Base-by-base conservation (phyloP, 2,329 filamentous ascomycete species). In the Pseudocercospora cruenta region DNA sequence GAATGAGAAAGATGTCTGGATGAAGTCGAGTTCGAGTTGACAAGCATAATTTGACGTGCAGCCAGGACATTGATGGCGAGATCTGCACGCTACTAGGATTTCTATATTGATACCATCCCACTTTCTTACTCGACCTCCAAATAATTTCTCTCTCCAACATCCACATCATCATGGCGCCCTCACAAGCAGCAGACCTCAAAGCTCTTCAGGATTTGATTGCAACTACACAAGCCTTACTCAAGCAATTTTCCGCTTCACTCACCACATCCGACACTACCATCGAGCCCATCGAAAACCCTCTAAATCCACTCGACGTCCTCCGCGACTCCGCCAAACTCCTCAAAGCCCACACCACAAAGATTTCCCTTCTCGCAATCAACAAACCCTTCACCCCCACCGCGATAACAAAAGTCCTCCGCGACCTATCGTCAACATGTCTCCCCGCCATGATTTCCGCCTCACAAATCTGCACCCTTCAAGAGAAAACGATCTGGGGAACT, bases 281-380 rank as follows among this genome's bases (percentile, higher is more conserved):
- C 5, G 49, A 69, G 12, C 67, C 67, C 8, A 64, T 78, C 71
- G 57, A 72, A 67, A 62, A 79, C 75, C 70, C 75, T 79, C 76
- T 76, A 3, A 75, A 90, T 69, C 83, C 88, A 9, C 85, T 97
- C 24, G 81, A 87, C 14, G 84, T 94, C 65, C 87, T 94, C 36
- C 86, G 87, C 72, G 90, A 94, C 73, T 86, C 91, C 0, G 87
- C 92, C 0, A 86, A 85, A 26, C 84, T 96, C 4, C 87, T 97
- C 66, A 89, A 88, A 76, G 92, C 93, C 0, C 93, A 97, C 76
- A 87, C 90, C 1, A 97, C 93, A 5, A 97, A 96, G 69, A 84
- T 97, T 26, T 94, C 92, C 0, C 88, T 97, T 0, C 86, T 98
- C 12, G 87, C 95, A 1, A 91, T 96, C 74, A 97, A 92, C 74